phyloP scores from a whole-genome alignment of 2,329 filamentous ascomycete species.

The Daldinia sp. region DNA sequence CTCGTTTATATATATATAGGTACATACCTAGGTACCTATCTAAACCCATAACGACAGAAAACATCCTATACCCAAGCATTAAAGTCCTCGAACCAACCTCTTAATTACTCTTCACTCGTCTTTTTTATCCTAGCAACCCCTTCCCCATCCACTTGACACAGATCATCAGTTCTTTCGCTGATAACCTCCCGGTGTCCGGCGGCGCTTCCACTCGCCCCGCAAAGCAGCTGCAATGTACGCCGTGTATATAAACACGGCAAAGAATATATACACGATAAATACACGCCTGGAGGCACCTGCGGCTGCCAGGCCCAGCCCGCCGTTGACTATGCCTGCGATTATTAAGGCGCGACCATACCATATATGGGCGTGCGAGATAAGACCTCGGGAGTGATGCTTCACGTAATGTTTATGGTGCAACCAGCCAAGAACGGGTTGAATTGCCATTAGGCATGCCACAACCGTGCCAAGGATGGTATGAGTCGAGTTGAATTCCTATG shows the following conservation, averaged over 20 bases:
- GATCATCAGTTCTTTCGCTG: slow-evolving; percentile 19
- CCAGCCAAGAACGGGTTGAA: slow-evolving; percentile 67
- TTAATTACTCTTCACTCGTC: background rate
- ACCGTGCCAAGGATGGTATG: slow-evolving; percentile 67
- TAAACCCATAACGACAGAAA: no score
- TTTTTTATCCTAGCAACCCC: background rate
- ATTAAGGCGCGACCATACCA: slow-evolving; percentile 70
- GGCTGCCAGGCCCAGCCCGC: slow-evolving; percentile 66
- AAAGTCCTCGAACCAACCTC: background rate
- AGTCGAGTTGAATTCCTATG: slow-evolving; percentile 59
- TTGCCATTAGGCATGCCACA: slow-evolving; percentile 60
- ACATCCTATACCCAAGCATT: background rate
- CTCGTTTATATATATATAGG: no score
- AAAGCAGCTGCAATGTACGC: slow-evolving; percentile 50
- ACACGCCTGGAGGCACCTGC: slow-evolving; percentile 50
- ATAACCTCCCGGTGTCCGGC: background rate
- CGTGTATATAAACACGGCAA: slow-evolving; percentile 59
- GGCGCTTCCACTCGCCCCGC: slow-evolving; percentile 27
- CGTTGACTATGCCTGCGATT: slow-evolving; percentile 67
- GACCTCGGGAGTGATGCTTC: slow-evolving; percentile 56
- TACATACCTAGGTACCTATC: no score
- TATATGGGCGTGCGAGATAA: slow-evolving; percentile 65
- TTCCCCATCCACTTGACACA: background rate
- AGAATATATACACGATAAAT: slow-evolving; percentile 62
- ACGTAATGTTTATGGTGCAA: slow-evolving; percentile 65